These are phyloP conservation scores for Rostrohypoxylon terebratum DNA, from an alignment of 495 filamentous ascomycete species.

Conservation along the genomic window DNA sequence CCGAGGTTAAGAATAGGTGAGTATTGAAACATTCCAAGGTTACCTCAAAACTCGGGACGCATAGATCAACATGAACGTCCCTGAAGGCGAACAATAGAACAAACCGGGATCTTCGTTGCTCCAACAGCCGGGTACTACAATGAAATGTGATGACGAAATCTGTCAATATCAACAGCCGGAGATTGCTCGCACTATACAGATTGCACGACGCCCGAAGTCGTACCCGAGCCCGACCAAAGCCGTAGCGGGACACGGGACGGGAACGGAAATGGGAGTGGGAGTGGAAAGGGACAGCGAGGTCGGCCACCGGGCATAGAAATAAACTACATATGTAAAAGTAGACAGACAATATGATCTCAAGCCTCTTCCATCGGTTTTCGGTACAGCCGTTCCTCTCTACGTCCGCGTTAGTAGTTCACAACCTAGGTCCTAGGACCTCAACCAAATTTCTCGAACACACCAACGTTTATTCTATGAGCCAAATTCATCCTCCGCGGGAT, in stretches of 20 bases:
- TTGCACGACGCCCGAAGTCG: conserved; percentile 16
- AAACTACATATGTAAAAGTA: neutral
- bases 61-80: neutral
- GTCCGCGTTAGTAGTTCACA: neutral
- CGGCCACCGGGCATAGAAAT: conserved; percentile 1
- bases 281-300: neutral
- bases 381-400: conserved; percentile 4
- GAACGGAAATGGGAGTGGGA: neutral
- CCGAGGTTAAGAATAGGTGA: too few relatives aligned
- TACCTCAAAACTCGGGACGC: neutral
- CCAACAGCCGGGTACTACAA: neutral
- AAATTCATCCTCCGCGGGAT: conserved; percentile 6
- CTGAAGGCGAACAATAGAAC: neutral
- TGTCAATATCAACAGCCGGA: conserved; percentile 3
- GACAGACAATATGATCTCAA: neutral
- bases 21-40: neutral
- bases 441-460: neutral
- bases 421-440: neutral
- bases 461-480: neutral
- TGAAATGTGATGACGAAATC: neutral
- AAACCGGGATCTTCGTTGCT: neutral
- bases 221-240: conserved; percentile 8
- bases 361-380: conserved; percentile 15
- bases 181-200: conserved; percentile 18
- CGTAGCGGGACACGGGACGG: conserved; percentile 12